Base-by-base conservation (phyloP, 1,284 basidiomycete species). In the Papiliotrema nemorosa region DNA sequence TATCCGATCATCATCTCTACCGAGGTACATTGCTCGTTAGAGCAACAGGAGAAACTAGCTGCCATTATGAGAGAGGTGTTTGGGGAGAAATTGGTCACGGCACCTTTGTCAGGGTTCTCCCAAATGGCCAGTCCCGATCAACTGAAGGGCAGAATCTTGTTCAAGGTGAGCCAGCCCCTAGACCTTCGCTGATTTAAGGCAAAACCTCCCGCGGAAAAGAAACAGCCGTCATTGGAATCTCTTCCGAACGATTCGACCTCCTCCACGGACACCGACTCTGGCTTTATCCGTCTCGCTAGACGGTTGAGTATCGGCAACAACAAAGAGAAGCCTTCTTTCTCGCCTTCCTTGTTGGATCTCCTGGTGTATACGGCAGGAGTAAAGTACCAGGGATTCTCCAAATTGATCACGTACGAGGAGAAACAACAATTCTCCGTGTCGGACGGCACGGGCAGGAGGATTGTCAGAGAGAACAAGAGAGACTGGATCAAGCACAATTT, bases 301-400 rank as follows among this genome's bases (percentile, higher is more conserved):
- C 55, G 63, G 35, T 51, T 71, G 38, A 63, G 63, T 13, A 55
- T 66, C 36, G 37, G 56, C 38, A 20, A 51, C 50, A 49, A 29
- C 21, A 53, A 65, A 5, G 50, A 59, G 25, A 66, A 66, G 69
- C 73, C 75, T 21, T 82, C 81, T 61, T 90, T 94, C 83, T 88
- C 90, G 0, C 69, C 81, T 16, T 78, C 79, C 2, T 81, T 99
- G 1, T 81, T 84, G 1, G 80, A 82, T 0, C 80, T 97, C 14
- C 81, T 97, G 9, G 85, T 98, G 20, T 98, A 98, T 73, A 97
- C 94, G 2, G 83, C 94, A 38, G 96, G 94, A 12, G 92, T 98
- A 60, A 94, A 94, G 71, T 96, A 87, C 63, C 85, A 86, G 35
- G 93, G 94, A 0, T 82, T 98, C 69, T 90, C 91, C 75, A 88